Percentiles rank a stretch among this genome's conserved stretches.
These are phyloP conservation scores for Heliamphora ciliata DNA, from an alignment of 179 eudicot species.

Conservation along the genomic window DNA sequence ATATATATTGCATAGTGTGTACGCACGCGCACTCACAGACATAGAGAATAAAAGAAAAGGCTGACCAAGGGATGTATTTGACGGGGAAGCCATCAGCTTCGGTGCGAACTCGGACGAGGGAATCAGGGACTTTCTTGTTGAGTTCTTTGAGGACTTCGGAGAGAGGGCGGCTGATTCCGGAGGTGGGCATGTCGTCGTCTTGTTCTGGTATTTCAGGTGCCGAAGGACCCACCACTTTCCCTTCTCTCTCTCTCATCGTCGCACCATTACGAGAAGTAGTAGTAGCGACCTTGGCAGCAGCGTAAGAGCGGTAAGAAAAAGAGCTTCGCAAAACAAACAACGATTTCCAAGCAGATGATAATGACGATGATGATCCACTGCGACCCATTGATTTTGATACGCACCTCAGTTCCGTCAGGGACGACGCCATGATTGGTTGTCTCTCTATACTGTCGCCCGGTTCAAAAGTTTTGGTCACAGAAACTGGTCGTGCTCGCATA, in stretches of 20 bases:
- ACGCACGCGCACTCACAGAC: too few relatives aligned
- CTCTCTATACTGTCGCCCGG: too few relatives aligned
- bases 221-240: not conserved
- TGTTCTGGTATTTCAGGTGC: not conserved
- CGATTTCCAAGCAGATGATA: not conserved
- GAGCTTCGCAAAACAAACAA: not conserved
- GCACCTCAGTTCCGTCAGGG: constrained; percentile 3
- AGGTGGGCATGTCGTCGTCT: constrained; percentile 35
- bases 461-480: too few relatives aligned
- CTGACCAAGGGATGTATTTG: constrained; percentile 81
- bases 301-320: constrained; percentile 5
- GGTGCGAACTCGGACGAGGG: constrained; percentile 45
- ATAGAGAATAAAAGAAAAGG: not conserved
- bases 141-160: constrained; percentile 72
- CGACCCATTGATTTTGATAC: not conserved
- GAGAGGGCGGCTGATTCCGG: constrained; percentile 67
- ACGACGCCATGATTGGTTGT: constrained; percentile 15
- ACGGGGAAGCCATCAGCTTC: constrained; percentile 50
- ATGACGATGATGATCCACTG: not conserved
- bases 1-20: too few relatives aligned
- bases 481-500: too few relatives aligned
- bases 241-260: constrained; percentile 11
- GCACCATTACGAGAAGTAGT: not conserved
- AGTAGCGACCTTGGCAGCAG: constrained; percentile 8
- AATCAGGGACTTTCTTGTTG: constrained; percentile 75